These are phyloP conservation scores for Trichoderma orchidacearum DNA, from an alignment of 495 filamentous ascomycete genomes.

Conservation along the genomic window DNA sequence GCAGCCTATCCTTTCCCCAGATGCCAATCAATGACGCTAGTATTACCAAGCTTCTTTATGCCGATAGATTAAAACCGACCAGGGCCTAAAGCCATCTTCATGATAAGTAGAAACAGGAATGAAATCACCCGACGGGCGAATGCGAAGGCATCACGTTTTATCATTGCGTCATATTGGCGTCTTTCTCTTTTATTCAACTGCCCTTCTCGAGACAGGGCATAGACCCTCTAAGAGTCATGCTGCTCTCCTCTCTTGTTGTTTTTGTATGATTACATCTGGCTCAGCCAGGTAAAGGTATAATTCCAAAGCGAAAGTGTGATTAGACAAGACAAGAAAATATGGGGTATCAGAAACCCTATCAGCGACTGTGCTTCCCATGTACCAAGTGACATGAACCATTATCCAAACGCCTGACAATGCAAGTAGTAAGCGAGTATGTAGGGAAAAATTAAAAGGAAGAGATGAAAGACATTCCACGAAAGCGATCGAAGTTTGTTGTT, in stretches of 20 bases:
- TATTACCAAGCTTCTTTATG: neutral
- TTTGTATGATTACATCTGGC: neutral
- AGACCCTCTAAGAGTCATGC: neutral
- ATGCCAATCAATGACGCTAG: neutral
- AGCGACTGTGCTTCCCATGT: neutral
- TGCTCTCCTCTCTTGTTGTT: neutral
- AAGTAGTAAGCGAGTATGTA: neutral
- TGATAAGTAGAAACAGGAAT: neutral
- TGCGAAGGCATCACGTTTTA: neutral
- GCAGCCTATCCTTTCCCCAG: no score
- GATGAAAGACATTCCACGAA: neutral
- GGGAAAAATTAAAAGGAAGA: neutral
- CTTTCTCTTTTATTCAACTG: neutral
- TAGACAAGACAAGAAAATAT: neutral
- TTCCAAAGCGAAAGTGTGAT: neutral
- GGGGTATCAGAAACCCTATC: neutral
- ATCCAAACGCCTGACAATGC: conserved; percentile 1
- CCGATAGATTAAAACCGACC: neutral
- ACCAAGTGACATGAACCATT: neutral
- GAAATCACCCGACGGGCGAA: neutral
- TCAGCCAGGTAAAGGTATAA: neutral
- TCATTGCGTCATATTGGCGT: neutral
- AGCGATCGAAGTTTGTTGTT: neutral
- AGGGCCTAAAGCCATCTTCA: neutral
- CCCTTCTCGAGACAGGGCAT: neutral